Conservation (phyloP, 2,329 filamentous ascomycete species). For the Fusarium xyrophilum region DNA sequence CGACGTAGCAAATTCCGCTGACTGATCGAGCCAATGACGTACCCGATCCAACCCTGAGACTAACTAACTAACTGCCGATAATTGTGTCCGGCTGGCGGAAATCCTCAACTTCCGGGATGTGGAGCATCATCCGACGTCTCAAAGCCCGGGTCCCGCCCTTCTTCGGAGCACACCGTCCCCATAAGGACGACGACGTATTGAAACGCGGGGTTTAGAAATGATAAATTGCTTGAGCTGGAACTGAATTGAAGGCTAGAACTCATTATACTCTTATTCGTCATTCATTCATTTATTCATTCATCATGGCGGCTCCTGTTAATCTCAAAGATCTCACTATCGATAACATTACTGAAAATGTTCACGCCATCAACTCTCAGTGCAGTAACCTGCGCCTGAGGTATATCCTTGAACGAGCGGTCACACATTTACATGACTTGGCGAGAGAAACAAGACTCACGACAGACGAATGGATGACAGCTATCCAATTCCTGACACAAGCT, state of each 20-base stretch:
- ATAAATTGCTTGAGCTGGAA: not conserved
- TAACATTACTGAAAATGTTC: conserved; percentile 77
- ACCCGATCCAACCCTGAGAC: not conserved
- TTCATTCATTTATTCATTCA: not conserved
- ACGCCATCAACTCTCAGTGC: conserved; percentile 73
- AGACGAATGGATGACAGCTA: conserved; percentile 74
- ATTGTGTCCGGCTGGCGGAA: not conserved
- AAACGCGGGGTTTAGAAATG: conserved; percentile 1
- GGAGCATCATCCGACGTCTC: not conserved
- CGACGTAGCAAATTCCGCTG: not conserved
- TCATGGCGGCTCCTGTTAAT: conserved; percentile 14
- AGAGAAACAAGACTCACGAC: conserved; percentile 76
- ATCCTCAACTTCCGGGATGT: not conserved
- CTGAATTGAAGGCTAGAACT: not conserved
- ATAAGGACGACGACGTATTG: not conserved
- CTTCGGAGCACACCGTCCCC: not conserved
- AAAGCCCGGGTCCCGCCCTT: not conserved
- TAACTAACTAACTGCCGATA: not conserved
- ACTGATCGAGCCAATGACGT: not conserved
- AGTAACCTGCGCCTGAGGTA: conserved; percentile 68
- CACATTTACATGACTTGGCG: conserved; percentile 78
- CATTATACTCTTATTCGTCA: not conserved
- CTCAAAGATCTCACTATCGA: conserved; percentile 68
- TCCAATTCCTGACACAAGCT: conserved; percentile 71
- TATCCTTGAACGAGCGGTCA: conserved; percentile 72